Base-by-base conservation (phyloP, 257 asterid genomes). In the Coffea eugenioides region DNA sequence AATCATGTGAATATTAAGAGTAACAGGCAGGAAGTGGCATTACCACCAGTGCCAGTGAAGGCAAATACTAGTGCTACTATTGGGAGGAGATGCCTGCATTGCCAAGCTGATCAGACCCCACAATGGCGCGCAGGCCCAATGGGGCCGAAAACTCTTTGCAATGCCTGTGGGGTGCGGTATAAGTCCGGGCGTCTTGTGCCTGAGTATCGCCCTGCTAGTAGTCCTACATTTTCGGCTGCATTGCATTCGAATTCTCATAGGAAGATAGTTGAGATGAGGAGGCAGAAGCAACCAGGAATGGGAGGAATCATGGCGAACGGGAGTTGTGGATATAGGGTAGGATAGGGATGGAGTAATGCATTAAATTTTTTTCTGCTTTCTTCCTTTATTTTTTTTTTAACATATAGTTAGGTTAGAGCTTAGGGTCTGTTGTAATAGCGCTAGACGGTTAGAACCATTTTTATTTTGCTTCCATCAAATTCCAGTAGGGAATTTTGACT, bases 121-220 rank as follows among this genome's bases (percentile, higher is more conserved):
- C 97, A 92, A 79, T 94, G 98, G 98, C 76, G 98, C 59, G 96
- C 96, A 0, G 98, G 98, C 0, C 98, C 98, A 0, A 87, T 85
- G 89, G 98, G 98, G 6, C 94, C 94, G 0, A 94, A 94, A 54
- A 92, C 98, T 0, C 90, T 94, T 20, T 94, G 98, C 82, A 94
- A 94, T 45, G 97, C 98, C 4, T 94, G 98, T 73, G 98, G 98
- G 43, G 98, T 94, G 61, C 87, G 98, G 73, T 94, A 82, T 77
- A 94, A 92, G 88, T 92, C 97, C 0, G 98, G 98, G 1, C 94
- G 98, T 5, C 88, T 94, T 4, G 83, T 94, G 68, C 97, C 98
- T 0, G 98, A 94, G 93, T 94, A 94, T 69, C 94, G 98, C 0
- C 98, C 98, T 0, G 98, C 97, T 0, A 89, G 69, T 64, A 94